Conservation (phyloP, 371 early-diverging fungal species). For the Coemansia sp. region DNA sequence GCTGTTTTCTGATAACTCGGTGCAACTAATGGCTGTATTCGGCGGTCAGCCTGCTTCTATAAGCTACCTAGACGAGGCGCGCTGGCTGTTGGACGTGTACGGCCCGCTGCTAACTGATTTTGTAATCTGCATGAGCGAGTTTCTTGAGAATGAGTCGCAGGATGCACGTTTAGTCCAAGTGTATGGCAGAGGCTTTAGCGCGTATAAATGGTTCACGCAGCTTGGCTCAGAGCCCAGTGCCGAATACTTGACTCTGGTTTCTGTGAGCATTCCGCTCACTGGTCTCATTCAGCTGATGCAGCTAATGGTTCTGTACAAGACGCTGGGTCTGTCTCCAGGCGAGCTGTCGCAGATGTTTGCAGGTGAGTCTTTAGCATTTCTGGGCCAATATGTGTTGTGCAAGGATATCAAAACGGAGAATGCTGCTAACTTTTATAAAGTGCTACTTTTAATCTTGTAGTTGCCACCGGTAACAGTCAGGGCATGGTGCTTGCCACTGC, state of each 20-base stretch:
- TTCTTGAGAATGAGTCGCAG: constrained; percentile 64
- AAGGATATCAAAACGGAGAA: no score
- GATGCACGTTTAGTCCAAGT: constrained; percentile 61
- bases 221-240: constrained; percentile 72
- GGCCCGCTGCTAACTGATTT: constrained; percentile 71
- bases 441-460: constrained; percentile 11
- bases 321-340: constrained; percentile 54
- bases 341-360: constrained; percentile 28
- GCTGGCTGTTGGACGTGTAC: constrained; percentile 71
- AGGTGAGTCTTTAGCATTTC: no score
- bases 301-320: constrained; percentile 63
- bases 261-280: constrained; percentile 80
- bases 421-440: no score
- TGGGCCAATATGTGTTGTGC: no score
- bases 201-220: constrained; percentile 78
- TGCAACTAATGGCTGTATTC: constrained; percentile 74
- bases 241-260: constrained; percentile 73
- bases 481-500: constrained; percentile 85
- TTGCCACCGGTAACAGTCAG: constrained; percentile 83
- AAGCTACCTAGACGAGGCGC: constrained; percentile 84
- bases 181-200: constrained; percentile 75
- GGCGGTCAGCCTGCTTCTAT: constrained; percentile 76
- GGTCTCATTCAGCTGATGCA: constrained; percentile 65
- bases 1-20: constrained; percentile 1
- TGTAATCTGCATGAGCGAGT: constrained; percentile 68